These are phyloP conservation scores for Phaeotremella fagi DNA, from an alignment of 768 basidiomycete genomes.

Conservation along the genomic window DNA sequence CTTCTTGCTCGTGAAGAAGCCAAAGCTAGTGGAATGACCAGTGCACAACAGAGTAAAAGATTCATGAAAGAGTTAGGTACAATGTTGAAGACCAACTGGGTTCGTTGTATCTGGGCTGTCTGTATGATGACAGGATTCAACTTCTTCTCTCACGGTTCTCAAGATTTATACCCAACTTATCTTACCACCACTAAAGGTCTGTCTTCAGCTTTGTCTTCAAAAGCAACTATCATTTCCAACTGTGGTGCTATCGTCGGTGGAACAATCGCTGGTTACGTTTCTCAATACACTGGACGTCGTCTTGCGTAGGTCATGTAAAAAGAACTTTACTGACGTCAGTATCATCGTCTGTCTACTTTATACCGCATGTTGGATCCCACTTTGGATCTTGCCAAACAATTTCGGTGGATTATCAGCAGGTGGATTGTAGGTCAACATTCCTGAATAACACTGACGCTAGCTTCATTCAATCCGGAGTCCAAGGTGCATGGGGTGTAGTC, in stretches of 20 bases:
- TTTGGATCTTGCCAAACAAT: conserved; percentile 73
- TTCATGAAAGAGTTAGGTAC: conserved; percentile 69
- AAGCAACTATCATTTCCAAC: conserved; percentile 73
- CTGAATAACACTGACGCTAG: neutral
- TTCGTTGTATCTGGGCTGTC: conserved; percentile 74
- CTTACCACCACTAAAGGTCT: conserved; percentile 63
- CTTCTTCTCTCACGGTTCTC: conserved; percentile 63
- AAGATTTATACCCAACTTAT: conserved; percentile 65
- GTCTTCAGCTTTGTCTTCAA: conserved; percentile 57
- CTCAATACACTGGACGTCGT: conserved; percentile 76
- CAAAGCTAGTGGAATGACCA: conserved; percentile 52
- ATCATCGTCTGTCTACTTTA: conserved; percentile 30
- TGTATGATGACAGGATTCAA: conserved; percentile 70
- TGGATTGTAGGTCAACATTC: conserved; percentile 57
- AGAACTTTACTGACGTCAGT: neutral
- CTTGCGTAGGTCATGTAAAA: conserved; percentile 61
- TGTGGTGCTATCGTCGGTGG: conserved; percentile 55
- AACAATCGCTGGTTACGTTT: conserved; percentile 63
- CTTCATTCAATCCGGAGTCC: conserved; percentile 76
- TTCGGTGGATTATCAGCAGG: conserved; percentile 72
- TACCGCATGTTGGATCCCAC: conserved; percentile 47
- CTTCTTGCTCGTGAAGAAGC: conserved; percentile 54
- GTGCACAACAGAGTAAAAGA: conserved; percentile 58
- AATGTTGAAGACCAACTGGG: conserved; percentile 77
- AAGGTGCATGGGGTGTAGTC: conserved; percentile 86